Conservation (phyloP, 768 basidiomycete genomes). For the Guyanaporus albipodus region DNA sequence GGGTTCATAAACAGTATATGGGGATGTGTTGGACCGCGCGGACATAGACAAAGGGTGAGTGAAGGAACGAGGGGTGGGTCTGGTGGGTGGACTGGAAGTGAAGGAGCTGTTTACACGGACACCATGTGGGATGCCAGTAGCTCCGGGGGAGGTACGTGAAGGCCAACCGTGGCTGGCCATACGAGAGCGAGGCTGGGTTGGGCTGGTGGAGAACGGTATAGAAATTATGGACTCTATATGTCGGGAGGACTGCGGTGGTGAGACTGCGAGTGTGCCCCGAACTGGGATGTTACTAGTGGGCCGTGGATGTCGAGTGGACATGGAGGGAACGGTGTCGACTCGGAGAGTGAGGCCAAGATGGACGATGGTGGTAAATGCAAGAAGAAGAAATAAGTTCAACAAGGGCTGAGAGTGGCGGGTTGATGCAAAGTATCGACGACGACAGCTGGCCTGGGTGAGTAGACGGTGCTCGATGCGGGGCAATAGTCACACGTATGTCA, state of each 20-base stretch:
- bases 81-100: constrained; percentile 35
- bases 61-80: constrained; percentile 45
- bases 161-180: constrained; percentile 33
- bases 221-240: constrained; percentile 64
- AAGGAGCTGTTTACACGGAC: constrained; percentile 33
- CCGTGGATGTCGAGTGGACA: constrained; percentile 52
- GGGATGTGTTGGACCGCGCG: constrained; percentile 29
- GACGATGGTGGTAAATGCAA: no score
- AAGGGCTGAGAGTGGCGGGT: neutral
- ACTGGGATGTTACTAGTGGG: constrained; percentile 70
- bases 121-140: constrained; percentile 38
- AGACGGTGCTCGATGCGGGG: constrained; percentile 17
- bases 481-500: constrained; percentile 30
- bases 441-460: no score
- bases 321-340: constrained; percentile 25
- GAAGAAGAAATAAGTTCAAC: no score
- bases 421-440: constrained; percentile 5
- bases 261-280: constrained; percentile 40
- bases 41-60: constrained; percentile 33
- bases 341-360: no score
- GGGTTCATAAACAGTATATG: constrained; percentile 50
- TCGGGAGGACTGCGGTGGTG: constrained; percentile 49
- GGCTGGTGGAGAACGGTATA: constrained; percentile 47
- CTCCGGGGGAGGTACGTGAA: constrained; percentile 27
- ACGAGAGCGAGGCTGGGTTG: constrained; percentile 39